phyloP scores from a whole-genome alignment of 371 early-diverging fungal species.

The Batrachochytrium dendrobatidis region DNA sequence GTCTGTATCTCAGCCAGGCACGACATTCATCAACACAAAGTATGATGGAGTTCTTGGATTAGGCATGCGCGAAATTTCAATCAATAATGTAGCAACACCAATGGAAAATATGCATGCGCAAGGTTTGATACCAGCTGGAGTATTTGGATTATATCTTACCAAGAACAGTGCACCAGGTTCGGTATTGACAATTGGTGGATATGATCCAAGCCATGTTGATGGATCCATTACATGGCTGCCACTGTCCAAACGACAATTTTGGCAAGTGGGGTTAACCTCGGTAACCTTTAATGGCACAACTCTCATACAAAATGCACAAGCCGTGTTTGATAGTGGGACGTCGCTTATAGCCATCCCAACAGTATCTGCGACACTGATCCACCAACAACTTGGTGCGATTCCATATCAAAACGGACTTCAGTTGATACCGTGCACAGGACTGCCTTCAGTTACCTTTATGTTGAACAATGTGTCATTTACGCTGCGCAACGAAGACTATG shows the following conservation, averaged over 20 bases:
- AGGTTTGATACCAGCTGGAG: background rate
- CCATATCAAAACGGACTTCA: background rate
- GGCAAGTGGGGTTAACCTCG: background rate
- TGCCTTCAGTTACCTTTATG: background rate
- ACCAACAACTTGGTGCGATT: background rate
- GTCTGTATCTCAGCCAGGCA: background rate
- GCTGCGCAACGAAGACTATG: background rate
- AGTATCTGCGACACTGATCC: background rate
- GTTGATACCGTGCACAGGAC: background rate
- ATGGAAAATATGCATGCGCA: background rate
- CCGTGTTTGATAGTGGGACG: background rate
- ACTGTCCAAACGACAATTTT: background rate
- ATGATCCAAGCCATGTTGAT: background rate
- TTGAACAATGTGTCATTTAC: conserved; percentile 1
- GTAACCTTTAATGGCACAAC: background rate
- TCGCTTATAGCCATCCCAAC: background rate
- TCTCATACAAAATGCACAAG: background rate
- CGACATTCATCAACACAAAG: background rate
- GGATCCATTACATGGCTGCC: background rate
- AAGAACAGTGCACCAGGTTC: background rate
- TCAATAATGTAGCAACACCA: background rate
- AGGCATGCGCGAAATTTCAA: background rate
- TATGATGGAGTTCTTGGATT: background rate
- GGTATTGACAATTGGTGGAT: background rate
- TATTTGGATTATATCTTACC: background rate